phyloP scores from a whole-genome alignment of 345 rosid genomes.

The Ricinus communis region DNA sequence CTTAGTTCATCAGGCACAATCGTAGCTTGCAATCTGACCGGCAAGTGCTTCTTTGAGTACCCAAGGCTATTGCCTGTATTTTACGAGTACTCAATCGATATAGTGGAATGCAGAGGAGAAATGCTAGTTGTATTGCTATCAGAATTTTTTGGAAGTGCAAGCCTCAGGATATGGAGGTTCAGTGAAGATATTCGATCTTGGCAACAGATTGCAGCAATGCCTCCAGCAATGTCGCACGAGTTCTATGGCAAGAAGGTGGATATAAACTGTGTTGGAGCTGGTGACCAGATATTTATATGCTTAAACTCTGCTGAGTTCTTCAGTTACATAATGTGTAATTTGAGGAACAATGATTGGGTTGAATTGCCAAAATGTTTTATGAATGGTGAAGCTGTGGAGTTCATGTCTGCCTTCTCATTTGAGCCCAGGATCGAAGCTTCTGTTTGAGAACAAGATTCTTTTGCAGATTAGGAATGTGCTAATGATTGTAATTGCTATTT shows the following conservation, averaged over 20 bases:
- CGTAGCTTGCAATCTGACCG: slow-evolving; percentile 60
- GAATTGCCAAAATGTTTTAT: slow-evolving; percentile 53
- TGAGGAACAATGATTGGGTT: slow-evolving; percentile 50
- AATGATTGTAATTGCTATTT: slow-evolving; percentile 8
- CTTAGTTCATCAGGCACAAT: slow-evolving; percentile 72
- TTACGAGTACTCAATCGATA: slow-evolving; percentile 74
- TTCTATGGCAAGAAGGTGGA: slow-evolving; percentile 72
- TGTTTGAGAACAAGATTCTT: slow-evolving; percentile 31
- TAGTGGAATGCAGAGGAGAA: slow-evolving; percentile 72
- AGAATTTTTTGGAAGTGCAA: slow-evolving; percentile 76
- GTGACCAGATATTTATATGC: slow-evolving; percentile 66
- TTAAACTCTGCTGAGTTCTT: slow-evolving; percentile 56
- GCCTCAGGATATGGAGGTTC: slow-evolving; percentile 76
- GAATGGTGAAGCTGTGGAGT: slow-evolving; percentile 61
- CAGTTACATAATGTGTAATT: slow-evolving; percentile 54
- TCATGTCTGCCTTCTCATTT: slow-evolving; percentile 75
- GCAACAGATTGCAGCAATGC: slow-evolving; percentile 70
- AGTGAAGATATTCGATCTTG: slow-evolving; percentile 46
- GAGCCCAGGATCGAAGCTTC: slow-evolving; percentile 82
- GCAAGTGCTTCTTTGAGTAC: slow-evolving; percentile 54
- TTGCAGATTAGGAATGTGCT: neutral
- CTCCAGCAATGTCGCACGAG: slow-evolving; percentile 80
- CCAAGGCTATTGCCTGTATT: slow-evolving; percentile 72
- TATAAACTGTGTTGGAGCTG: slow-evolving; percentile 76
- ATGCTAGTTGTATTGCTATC: slow-evolving; percentile 66